phyloP scores from a whole-genome alignment of 2,329 filamentous ascomycete genomes.

The Colletotrichum karsti region DNA sequence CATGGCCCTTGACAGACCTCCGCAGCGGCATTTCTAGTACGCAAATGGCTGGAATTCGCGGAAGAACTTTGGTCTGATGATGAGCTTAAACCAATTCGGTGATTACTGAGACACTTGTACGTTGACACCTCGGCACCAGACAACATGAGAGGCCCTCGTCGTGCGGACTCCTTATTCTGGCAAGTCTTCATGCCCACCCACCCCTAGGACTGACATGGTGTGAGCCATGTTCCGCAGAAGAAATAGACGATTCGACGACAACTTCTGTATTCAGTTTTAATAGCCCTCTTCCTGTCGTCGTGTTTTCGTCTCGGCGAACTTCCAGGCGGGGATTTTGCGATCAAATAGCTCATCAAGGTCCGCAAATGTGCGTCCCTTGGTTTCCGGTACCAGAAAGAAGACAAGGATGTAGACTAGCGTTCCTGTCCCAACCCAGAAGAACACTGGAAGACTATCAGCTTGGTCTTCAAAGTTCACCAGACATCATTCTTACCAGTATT shows the following conservation, averaged over 20 bases:
- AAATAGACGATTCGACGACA: too few species aligned
- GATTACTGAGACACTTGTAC: too few species aligned
- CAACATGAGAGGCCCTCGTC: too few species aligned
- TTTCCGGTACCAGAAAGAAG: slow-evolving; percentile 26
- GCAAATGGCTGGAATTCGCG: too few species aligned
- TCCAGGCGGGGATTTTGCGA: slow-evolving; percentile 31
- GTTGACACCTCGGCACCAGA: too few species aligned
- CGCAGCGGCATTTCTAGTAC: too few species aligned
- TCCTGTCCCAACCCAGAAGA: slow-evolving; percentile 25
- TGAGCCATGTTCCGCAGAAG: too few species aligned
- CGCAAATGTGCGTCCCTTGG: slow-evolving; percentile 31
- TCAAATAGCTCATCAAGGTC: slow-evolving; percentile 34
- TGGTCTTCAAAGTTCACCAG: not conserved
- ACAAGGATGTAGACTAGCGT: slow-evolving; percentile 18
- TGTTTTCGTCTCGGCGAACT: slow-evolving; percentile 20
- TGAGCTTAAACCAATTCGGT: too few species aligned
- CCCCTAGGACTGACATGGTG: too few species aligned
- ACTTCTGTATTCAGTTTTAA: not conserved
- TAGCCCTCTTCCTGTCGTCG: not conserved
- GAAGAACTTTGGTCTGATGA: not conserved
- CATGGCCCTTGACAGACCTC: not conserved
- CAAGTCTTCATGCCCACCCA: too few species aligned
- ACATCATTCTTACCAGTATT: not conserved
- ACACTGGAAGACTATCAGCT: not conserved
- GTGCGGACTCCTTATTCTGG: too few species aligned